phyloP scores from a whole-genome alignment of 805 yeast species.

The Saccharomycopsis selenospora region DNA sequence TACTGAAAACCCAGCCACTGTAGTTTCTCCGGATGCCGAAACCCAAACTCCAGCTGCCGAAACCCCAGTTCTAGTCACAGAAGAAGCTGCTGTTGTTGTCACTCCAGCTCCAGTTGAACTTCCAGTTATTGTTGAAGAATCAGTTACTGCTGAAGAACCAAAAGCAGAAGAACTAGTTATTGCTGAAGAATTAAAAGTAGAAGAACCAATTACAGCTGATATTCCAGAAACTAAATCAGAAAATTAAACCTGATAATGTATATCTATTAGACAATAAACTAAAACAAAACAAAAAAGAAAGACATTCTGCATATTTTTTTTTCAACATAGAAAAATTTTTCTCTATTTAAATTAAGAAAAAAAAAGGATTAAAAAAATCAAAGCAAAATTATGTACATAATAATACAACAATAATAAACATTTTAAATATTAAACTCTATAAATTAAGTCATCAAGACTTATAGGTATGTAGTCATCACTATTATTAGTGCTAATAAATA shows the following conservation, averaged over 20 bases:
- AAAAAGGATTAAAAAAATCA: too few species aligned
- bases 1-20: conserved; percentile 16
- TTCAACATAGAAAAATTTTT: not conserved
- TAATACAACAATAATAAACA: not conserved
- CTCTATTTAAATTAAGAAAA: too few species aligned
- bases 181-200: too few species aligned
- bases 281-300: not conserved
- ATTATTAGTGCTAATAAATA: conserved; percentile 38
- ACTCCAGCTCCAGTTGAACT: conserved; percentile 7
- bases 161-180: too few species aligned
- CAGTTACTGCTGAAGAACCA: conserved; percentile 8
- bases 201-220: too few species aligned
- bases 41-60: conserved; percentile 4
- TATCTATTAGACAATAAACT: not conserved
- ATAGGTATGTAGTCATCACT: conserved; percentile 37
- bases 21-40: conserved; percentile 15
- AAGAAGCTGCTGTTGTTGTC: conserved; percentile 21
- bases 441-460: conserved; percentile 28
- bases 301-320: not conserved
- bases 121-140: conserved; percentile 21
- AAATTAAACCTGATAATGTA: not conserved
- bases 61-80: conserved; percentile 22
- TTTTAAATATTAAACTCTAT: not conserved
- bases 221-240: not conserved
- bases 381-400: not conserved